Base-by-base conservation (phyloP, 352 stramenopile genomes). In the Globisporangium rhizosaccharum region DNA sequence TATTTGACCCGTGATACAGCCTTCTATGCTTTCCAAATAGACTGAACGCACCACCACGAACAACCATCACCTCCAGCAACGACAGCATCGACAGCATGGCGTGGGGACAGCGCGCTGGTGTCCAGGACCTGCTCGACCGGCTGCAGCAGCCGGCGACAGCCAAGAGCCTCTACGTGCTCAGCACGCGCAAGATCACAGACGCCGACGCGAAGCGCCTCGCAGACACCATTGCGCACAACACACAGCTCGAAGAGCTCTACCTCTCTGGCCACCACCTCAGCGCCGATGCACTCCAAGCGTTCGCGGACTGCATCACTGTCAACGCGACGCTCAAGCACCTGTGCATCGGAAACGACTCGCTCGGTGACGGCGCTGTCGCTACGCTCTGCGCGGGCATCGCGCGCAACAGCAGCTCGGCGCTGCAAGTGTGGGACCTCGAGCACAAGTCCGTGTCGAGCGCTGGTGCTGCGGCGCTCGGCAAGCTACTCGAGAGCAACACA, bases 371-470 rank as follows among this genome's bases (percentile, higher is more conserved):
- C 9, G 77, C 66, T 8, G 67, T 92, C 1, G 58, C 67, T 44
- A 39, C 63, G 55, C 56, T 92, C 37, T 80, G 80, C 41, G 52
- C 61, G 14, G 80, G 76, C 7, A 62, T 94, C 49, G 70, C 67
- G 30, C 62, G 70, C 25, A 92, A 94, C n/a, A 57, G 7, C 56
- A 73, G 44, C 23, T 87, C 79, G 28, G 68, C 52, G 10, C 56
- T 94, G n/a, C 51, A 73, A n/a, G 57, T 61, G 5, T 91, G 80
- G 78, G 80, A 91, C 47, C 71, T 94, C 33, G 82, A 92, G 61
- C 71, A 83, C 65, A 94, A 94, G 66, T 75, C 65, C 15, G 63
- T 92, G 3, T 61, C 71, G 15, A 66, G 70, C 36, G 57, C 65
- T 0, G 82, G 84, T n/a, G 75, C 70, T 0, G 52, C 61, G 25